phyloP scores from a whole-genome alignment of 148 eudicot species.

The Camellia lanceoleosa region DNA sequence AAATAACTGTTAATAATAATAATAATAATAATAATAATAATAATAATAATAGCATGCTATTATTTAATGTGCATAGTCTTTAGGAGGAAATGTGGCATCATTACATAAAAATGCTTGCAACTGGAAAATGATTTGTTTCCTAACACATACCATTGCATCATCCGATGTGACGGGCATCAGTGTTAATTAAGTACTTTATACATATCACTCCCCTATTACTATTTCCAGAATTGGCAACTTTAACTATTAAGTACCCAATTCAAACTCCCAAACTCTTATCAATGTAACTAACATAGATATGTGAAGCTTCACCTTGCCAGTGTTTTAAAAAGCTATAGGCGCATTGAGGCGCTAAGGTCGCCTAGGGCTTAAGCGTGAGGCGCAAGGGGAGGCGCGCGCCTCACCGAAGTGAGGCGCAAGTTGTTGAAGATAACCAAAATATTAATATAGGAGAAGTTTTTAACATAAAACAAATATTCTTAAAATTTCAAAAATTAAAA shows the following conservation, averaged over 20 bases:
- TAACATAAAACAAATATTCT: no score
- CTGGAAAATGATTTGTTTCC: not conserved
- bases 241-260: not conserved
- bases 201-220: not conserved
- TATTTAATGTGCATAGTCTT: not conserved
- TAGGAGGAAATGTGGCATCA: not conserved
- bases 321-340: no score
- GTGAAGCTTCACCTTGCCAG: no score
- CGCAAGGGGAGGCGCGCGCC: no score
- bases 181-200: not conserved
- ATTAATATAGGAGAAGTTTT: no score
- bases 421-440: no score
- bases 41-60: not conserved
- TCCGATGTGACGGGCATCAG: not conserved
- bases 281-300: not conserved
- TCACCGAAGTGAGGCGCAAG: no score
- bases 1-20: not conserved
- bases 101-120: not conserved
- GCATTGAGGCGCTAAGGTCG: no score
- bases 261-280: not conserved
- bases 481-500: no score
- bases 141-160: not conserved
- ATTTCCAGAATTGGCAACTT: not conserved
- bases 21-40: no score
- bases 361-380: not conserved